Evolutionary conservation across 2,329 filamentous ascomycete species (phyloP).

Genomic region (Colletotrichum tabaci): DNA sequence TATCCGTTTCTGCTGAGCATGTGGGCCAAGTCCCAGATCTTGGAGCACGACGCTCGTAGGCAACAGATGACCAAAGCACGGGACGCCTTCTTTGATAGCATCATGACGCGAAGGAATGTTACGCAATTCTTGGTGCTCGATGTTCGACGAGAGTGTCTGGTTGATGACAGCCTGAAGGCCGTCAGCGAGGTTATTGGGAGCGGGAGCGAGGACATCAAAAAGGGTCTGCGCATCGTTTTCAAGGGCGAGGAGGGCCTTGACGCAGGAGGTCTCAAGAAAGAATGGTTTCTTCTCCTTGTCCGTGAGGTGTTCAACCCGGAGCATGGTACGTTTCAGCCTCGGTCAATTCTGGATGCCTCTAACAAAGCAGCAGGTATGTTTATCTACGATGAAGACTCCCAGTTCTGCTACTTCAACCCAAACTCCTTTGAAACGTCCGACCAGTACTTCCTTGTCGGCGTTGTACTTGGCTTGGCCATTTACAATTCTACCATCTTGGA

Average conservation of each 20-base stretch:
- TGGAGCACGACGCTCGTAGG: conserved; percentile 88
- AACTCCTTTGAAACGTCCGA: conserved; percentile 91
- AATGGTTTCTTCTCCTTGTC: conserved; percentile 93
- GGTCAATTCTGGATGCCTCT: conserved; percentile 10
- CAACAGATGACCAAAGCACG: conserved; percentile 92
- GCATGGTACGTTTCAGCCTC: conserved; percentile 73
- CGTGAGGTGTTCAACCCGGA: conserved; percentile 93
- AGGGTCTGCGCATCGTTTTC: conserved; percentile 88
- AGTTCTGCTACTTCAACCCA: conserved; percentile 94
- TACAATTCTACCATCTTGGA: conserved; percentile 96
- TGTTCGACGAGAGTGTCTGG: conserved; percentile 86
- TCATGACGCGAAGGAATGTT: conserved; percentile 80
- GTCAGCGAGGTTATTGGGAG: conserved; percentile 89
- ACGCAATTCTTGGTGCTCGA: conserved; percentile 84
- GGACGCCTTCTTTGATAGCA: conserved; percentile 92
- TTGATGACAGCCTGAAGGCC: conserved; percentile 87
- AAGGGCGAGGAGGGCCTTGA: conserved; percentile 92
- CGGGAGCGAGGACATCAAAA: conserved; percentile 89
- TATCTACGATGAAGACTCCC: conserved; percentile 90
- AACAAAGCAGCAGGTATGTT: conserved; percentile 78
- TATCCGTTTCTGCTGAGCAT: conserved; percentile 94
- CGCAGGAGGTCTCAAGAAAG: conserved; percentile 89
- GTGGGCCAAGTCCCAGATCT: conserved; percentile 90
- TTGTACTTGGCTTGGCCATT: conserved; percentile 89
- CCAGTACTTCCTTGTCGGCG: conserved; percentile 91